Evolutionary conservation across 2,329 filamentous ascomycete genomes (phyloP).

Genomic region (Xylaria sp.): DNA sequence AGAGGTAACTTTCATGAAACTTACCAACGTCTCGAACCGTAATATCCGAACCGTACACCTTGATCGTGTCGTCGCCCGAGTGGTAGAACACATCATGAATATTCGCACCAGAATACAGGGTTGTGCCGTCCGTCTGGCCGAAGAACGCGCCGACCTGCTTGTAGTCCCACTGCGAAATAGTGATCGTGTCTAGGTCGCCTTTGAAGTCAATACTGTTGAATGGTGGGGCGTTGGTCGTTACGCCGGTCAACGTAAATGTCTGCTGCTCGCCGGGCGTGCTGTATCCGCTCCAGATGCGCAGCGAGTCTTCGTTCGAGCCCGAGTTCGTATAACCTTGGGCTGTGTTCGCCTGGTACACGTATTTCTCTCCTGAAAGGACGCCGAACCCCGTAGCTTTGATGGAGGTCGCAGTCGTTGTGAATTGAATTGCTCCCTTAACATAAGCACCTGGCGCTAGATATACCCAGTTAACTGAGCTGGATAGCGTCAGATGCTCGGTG

Average conservation of each 20-base stretch:
- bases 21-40: conserved; percentile 7
- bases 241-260: conserved; percentile 15
- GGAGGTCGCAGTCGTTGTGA: conserved; percentile 3
- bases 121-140: conserved; percentile 25
- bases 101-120: conserved; percentile 21
- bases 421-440: conserved; percentile 25
- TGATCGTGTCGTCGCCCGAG: conserved; percentile 24
- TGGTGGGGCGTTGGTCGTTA: conserved; percentile 19
- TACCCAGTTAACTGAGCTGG: conserved; percentile 22
- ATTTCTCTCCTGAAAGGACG: conserved; percentile 26
- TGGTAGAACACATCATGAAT: conserved; percentile 23
- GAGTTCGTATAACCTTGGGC: conserved; percentile 19
- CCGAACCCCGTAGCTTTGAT: conserved; percentile 27
- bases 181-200: conserved; percentile 7
- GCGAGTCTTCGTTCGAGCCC: conserved; percentile 19
- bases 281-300: conserved; percentile 28
- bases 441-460: conserved; percentile 23
- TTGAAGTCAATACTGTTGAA: conserved; percentile 27
- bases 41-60: conserved; percentile 18
- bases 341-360: conserved; percentile 28
- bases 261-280: conserved; percentile 17
- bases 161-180: conserved; percentile 20
- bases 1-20: background rate
- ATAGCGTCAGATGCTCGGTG: conserved; percentile 19
- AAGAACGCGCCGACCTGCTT: conserved; percentile 26